Percentiles rank a stretch among this genome's conserved stretches.
Conservation (phyloP, 768 basidiomycete species). For the Lactifluus hygrophoroides region DNA sequence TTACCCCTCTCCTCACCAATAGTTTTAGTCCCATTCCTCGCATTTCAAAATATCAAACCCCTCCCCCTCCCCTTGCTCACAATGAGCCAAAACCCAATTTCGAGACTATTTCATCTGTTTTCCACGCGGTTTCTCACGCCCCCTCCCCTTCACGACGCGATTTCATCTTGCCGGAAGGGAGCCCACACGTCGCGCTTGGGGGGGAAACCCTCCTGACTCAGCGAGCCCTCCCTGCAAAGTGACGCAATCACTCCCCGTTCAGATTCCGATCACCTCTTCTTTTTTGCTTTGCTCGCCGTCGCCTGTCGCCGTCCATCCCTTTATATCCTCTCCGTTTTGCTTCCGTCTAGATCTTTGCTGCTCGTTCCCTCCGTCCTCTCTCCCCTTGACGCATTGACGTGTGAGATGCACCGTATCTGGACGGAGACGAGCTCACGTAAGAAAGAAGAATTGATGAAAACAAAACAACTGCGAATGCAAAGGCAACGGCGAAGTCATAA, state of each 20-base stretch:
- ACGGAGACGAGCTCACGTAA: slow-evolving; percentile 13
- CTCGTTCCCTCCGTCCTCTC: neutral
- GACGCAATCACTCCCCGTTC: slow-evolving; percentile 15
- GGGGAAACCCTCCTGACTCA: slow-evolving; percentile 6
- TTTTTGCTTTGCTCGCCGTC: slow-evolving; percentile 12
- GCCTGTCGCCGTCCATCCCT: neutral
- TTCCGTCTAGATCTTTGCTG: neutral
- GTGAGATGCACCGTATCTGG: neutral
- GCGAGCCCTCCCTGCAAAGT: slow-evolving; percentile 6
- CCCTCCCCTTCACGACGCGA: slow-evolving; percentile 13
- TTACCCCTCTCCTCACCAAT: neutral
- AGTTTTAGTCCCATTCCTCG: neutral
- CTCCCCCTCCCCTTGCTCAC: neutral
- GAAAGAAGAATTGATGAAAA: neutral
- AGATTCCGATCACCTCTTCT: slow-evolving; percentile 19
- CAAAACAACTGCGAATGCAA: slow-evolving; percentile 1
- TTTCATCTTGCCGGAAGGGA: slow-evolving; percentile 10
- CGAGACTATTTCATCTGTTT: slow-evolving; percentile 1
- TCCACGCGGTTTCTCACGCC: slow-evolving; percentile 14
- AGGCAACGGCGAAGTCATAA: neutral
- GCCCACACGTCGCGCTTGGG: slow-evolving; percentile 12
- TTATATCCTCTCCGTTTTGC: slow-evolving; percentile 2
- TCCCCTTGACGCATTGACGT: slow-evolving; percentile 4
- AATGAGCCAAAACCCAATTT: neutral
- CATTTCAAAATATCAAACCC: too few relatives aligned